A percentile compares a stretch with the other conserved stretches of the same genome.
These are phyloP conservation scores for Alternaria postmessia DNA, from an alignment of 2,329 filamentous ascomycete genomes.

Conservation along the genomic window DNA sequence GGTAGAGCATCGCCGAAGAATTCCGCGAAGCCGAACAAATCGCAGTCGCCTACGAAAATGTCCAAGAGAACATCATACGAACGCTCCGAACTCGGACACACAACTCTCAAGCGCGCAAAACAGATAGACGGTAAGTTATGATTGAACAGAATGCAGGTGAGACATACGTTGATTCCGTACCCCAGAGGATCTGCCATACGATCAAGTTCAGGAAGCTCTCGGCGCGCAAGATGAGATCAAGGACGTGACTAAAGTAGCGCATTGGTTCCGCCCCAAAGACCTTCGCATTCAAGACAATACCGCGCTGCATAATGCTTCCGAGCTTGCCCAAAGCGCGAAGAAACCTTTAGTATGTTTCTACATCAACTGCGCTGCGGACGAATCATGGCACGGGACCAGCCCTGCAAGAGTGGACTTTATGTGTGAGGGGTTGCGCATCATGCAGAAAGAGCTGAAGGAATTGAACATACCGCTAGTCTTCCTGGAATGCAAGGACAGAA, in stretches of 20 bases:
- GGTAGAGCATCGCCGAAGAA: conserved; percentile 13
- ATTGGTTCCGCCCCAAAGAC: conserved; percentile 63
- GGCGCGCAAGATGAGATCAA: conserved; percentile 50
- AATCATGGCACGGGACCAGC: conserved; percentile 61
- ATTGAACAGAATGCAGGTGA: neutral
- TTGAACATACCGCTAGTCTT: conserved; percentile 60
- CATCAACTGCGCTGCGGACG: conserved; percentile 57
- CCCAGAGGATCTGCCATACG: conserved; percentile 53
- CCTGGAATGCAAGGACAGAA: conserved; percentile 53
- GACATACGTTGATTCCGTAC: neutral
- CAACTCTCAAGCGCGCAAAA: conserved; percentile 60
- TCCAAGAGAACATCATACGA: conserved; percentile 44
- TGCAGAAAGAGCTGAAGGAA: conserved; percentile 58
- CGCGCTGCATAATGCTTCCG: conserved; percentile 56
- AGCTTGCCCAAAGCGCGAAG: conserved; percentile 55
- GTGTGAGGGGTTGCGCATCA: conserved; percentile 53
- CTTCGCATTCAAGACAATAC: conserved; percentile 60
- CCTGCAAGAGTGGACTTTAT: conserved; percentile 60
- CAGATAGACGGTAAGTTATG: conserved; percentile 50
- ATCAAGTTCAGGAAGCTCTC: conserved; percentile 52
- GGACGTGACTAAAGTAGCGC: conserved; percentile 54
- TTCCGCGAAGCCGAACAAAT: conserved; percentile 5
- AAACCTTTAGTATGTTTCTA: conserved; percentile 57
- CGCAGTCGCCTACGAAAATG: conserved; percentile 10
- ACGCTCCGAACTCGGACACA: conserved; percentile 51